Evolutionary conservation across 257 asterid genomes (phyloP).

Genomic region (Buddleja alternifolia): DNA sequence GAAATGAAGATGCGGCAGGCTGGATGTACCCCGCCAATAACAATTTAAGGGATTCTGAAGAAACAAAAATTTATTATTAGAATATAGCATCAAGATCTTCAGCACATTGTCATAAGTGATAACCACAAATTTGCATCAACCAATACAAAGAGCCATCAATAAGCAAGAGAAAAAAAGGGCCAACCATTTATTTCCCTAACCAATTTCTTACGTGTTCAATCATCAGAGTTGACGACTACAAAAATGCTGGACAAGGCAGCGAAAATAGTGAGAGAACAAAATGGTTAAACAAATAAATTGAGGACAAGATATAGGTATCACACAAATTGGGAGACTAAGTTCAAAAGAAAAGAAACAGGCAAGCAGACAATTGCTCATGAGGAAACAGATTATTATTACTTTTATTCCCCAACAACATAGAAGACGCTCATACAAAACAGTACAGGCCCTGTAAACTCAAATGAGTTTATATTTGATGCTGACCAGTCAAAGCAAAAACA

Average conservation of each 20-base stretch:
- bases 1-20: neutral
- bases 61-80: neutral
- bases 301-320: too few species aligned
- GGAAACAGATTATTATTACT: neutral
- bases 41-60: neutral
- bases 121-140: neutral
- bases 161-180: neutral
- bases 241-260: neutral
- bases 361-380: slow-evolving; percentile 1
- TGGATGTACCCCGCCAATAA: neutral
- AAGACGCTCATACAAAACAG: neutral
- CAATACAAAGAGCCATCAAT: neutral
- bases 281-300: neutral
- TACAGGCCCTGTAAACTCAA: slow-evolving; percentile 16
- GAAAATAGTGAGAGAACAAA: neutral
- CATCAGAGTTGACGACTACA: neutral
- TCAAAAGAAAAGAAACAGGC: neutral
- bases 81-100: neutral
- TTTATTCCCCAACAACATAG: slow-evolving; percentile 4
- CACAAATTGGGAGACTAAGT: neutral
- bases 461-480: neutral
- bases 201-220: neutral
- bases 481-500: neutral
- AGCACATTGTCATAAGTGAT: neutral
- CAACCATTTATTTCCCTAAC: neutral